Evolutionary conservation across 495 filamentous ascomycete genomes (phyloP).

Genomic region (Pseudomonodictys pantanalensis): DNA sequence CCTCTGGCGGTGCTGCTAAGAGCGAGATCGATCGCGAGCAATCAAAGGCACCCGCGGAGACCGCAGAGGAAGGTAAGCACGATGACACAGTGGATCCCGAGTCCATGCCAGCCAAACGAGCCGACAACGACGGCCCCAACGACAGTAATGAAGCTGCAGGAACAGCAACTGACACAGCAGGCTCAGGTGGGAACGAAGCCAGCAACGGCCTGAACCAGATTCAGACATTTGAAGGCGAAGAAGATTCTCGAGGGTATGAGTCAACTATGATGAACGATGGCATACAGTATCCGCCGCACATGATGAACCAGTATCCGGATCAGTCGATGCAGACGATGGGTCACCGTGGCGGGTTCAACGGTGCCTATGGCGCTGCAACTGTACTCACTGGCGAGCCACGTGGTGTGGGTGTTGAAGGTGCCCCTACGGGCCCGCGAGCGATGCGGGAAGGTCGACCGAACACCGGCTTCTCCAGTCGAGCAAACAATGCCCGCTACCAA

Average conservation of each 20-base stretch:
- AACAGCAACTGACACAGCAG: too few relatives aligned
- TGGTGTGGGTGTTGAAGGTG: constrained; percentile 67
- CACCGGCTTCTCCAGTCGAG: constrained; percentile 55
- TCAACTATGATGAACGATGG: constrained; percentile 9
- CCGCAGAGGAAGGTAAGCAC: constrained; percentile 18
- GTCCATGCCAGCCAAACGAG: not conserved
- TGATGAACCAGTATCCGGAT: constrained; percentile 23
- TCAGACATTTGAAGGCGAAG: constrained; percentile 36
- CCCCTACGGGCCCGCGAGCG: constrained; percentile 89
- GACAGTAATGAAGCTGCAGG: constrained; percentile 3
- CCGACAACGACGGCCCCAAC: not conserved
- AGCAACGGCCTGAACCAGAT: constrained; percentile 11
- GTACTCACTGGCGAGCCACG: constrained; percentile 41
- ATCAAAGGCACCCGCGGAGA: not conserved
- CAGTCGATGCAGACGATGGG: constrained; percentile 6
- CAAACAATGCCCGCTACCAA: constrained; percentile 7
- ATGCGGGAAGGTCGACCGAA: constrained; percentile 84
- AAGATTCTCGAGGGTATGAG: constrained; percentile 11
- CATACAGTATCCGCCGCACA: constrained; percentile 6
- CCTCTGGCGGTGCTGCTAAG: not conserved
- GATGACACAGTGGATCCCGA: not conserved
- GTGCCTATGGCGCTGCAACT: constrained; percentile 28
- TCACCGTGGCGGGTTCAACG: constrained; percentile 19
- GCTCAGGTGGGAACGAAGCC: too few relatives aligned
- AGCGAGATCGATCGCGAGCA: constrained; percentile 2